Base-by-base conservation (phyloP, 2,329 filamentous ascomycete species). In the Xylaria multiplex region DNA sequence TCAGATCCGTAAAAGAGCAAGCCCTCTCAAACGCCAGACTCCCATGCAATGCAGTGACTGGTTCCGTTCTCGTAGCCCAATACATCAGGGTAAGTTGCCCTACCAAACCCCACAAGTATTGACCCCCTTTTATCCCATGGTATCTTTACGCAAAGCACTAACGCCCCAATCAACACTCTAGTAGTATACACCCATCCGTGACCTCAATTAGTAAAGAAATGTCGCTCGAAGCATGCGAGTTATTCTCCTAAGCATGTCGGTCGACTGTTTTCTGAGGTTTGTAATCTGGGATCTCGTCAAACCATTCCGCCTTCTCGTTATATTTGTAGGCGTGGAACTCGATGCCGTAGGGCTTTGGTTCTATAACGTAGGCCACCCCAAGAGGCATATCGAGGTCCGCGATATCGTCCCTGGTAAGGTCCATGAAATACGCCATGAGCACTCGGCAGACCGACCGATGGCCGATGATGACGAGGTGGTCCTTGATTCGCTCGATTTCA, bases 301-400 rank as follows among this genome's bases (percentile, higher is more conserved):
- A 99, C 86, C 90, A 93, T 69, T 91, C 89, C 22, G 82, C 86
- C 2, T 85, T 83, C 68, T 92, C 87, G 76, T 97, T 92, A 81
- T 97, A 99, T 67, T 90, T 88, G 83, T 97, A 99, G 0, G 93
- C 95, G 78, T 97, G 95, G 82, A 98, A 97, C 67, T 97, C 95
- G 65, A 97, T 94, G 14, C 96, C 96, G 72, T 99, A 99, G 0
- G 96, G 96, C 84, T 97, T 97, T 40, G 96, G 96, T 79, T 99
- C 95, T 54, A 99, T 91, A 72, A 93, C 92, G 78, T 97, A 99
- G 7, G 97, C 84, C 84, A 97, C 94, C 19, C 96, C 96, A 55
- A 99, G 83, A 0, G 96, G 96, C 52, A 97, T 92, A 76, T 98
- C 95, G 68, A 99, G 86, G 73, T 97, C 93, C 13, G 96, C 95